Evolutionary conservation across 257 asterid species (phyloP), one percentile per base, ranked within the genome.

Genomic region (Ocimum tenuiflorum): DNA sequence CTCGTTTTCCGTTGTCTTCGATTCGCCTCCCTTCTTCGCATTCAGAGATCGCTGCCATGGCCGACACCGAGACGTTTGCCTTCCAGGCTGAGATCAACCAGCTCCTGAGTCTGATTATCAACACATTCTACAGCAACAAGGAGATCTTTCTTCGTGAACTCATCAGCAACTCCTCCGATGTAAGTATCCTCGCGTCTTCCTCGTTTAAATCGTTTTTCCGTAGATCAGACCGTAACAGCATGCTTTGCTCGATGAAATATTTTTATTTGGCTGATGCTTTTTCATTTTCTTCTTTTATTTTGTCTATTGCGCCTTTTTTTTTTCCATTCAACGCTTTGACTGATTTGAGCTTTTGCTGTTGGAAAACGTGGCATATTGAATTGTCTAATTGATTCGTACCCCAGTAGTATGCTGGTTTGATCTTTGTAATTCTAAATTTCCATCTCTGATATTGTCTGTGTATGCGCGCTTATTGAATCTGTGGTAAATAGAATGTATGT

Each of bases 21-120:
- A 0, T 31, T 60, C 9, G 18, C 67, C 48, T 41, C 22, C 68
- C 22, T 29, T 27, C 31, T 27, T 27, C 18, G 0, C 6, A 23
- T 38, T 24, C 12, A 52, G 27, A 71, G 43, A 19, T 3, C 48
- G 18, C 42, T 19, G 24, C 55, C 31, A 83, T 83, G 89, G 74
- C 85, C 69, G 89, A 84, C 1, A 57, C 80, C 3, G 90, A 84
- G 76, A 84, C 87, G 79, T 84, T 84, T 68, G 87, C 90, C 1
- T 84, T 84, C 73, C 87, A 81, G 77, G 89, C 89, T 0, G 86
- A 83, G 80, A 83, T 83, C 69, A 83, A 83, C 71, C 89, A 83
- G 83, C 75, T 84, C 8, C 36, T 84, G 64, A 84, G 90, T 77
- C 75, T 84, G 23, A 84, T 84, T 63, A 84, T 84, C 80, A 84